Evolutionary conservation across 306 rosid genomes (phyloP).

Genomic region (Rosa lucieae): DNA sequence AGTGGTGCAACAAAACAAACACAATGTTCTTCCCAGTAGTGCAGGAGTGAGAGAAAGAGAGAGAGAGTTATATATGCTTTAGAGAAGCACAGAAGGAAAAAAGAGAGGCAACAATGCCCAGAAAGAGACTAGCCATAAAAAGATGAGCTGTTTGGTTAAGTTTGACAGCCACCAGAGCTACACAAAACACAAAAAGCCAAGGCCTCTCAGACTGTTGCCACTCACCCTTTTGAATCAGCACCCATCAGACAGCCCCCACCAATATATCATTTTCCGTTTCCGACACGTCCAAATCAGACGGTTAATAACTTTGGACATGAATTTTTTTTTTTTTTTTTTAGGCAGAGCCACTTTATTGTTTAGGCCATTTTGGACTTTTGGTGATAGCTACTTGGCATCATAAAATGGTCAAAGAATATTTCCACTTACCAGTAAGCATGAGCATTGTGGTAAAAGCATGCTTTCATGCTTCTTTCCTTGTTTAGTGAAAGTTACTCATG

Average conservation of each 20-base stretch:
- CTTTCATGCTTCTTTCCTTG: neutral
- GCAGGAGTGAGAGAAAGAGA: slow-evolving; percentile 1
- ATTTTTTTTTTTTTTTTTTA: neutral
- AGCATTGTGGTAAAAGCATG: neutral
- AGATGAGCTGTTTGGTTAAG: slow-evolving; percentile 68
- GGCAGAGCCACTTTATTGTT: neutral
- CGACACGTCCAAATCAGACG: slow-evolving; percentile 19
- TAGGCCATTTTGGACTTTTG: neutral
- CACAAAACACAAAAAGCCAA: slow-evolving; percentile 68
- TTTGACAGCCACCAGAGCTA: slow-evolving; percentile 75
- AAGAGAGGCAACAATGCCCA: slow-evolving; percentile 38
- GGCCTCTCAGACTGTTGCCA: slow-evolving; percentile 56
- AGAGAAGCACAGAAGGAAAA: slow-evolving; percentile 32
- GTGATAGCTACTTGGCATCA: neutral
- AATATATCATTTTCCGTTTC: slow-evolving; percentile 34
- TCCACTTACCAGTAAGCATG: neutral
- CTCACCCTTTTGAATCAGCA: slow-evolving; percentile 72
- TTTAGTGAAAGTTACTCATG: neutral
- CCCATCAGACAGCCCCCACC: slow-evolving; percentile 43
- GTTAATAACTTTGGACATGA: slow-evolving; percentile 1
- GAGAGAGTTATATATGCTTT: slow-evolving; percentile 17
- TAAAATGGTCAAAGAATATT: neutral
- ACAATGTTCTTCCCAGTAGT: slow-evolving; percentile 20
- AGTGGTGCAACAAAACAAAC: slow-evolving; percentile 25
- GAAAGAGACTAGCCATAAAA: slow-evolving; percentile 44